Conservation (phyloP, 257 asterid genomes). For the Capsicum chinense region DNA sequence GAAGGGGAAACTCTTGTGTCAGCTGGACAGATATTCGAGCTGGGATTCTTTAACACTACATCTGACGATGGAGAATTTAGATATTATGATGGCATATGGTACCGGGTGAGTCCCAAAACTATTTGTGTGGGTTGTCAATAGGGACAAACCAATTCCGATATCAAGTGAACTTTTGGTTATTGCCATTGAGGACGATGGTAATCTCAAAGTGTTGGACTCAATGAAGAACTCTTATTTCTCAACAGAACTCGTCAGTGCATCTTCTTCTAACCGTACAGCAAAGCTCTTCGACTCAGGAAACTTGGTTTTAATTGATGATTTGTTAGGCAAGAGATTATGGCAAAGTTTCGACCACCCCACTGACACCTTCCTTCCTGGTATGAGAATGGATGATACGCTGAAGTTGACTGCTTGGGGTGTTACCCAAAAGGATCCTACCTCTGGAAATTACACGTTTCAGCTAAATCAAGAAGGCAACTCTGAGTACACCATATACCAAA, state of each 20-base stretch:
- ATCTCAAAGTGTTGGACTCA: slow-evolving; percentile 27
- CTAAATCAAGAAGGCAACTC: background rate
- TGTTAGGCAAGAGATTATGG: slow-evolving; percentile 34
- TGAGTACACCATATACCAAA: background rate
- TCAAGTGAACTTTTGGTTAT: slow-evolving; percentile 31
- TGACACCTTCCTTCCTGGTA: slow-evolving; percentile 49
- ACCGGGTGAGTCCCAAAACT: slow-evolving; percentile 11
- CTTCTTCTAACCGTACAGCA: slow-evolving; percentile 29
- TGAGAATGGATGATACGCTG: slow-evolving; percentile 33
- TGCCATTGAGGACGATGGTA: slow-evolving; percentile 37
- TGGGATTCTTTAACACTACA: slow-evolving; percentile 38
- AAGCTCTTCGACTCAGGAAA: slow-evolving; percentile 47
- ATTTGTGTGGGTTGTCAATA: slow-evolving; percentile 49
- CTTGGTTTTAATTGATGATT: slow-evolving; percentile 37
- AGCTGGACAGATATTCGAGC: slow-evolving; percentile 39
- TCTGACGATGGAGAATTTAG: background rate
- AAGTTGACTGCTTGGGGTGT: slow-evolving; percentile 38
- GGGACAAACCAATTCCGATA: slow-evolving; percentile 30
- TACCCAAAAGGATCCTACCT: slow-evolving; percentile 27
- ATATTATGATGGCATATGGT: slow-evolving; percentile 46
- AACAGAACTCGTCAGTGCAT: background rate
- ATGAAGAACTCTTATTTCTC: background rate
- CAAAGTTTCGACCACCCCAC: slow-evolving; percentile 44
- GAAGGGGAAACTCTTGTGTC: slow-evolving; percentile 41
- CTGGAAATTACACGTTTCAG: slow-evolving; percentile 32